Base-by-base conservation (phyloP, 2,329 filamentous ascomycete species). In the Apiospora arundinis region DNA sequence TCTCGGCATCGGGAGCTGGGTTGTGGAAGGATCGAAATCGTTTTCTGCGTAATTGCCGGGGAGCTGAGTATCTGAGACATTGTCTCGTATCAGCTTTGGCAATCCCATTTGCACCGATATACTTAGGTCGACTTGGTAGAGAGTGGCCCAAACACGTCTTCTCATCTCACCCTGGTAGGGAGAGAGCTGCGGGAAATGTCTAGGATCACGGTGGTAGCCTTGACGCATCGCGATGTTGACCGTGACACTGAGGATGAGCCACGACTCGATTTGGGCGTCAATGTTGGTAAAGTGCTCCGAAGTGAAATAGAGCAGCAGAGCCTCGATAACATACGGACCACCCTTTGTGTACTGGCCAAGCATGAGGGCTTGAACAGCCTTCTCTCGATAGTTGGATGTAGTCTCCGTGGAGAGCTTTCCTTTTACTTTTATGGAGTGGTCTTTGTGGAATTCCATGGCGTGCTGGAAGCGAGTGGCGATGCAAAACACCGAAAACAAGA, bases 401-500 rank as follows among this genome's bases (percentile, higher is more conserved):
- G 52, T 77, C 76, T 1, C 71, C 40, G 21, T n/a, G 52, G 1
- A 46, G 32, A 9, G 70, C 68, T 68, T 16, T 23, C 44, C n/a
- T 74, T 70, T 8, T 65, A 40, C 16, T 63, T 69, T n/a, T 69
- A 66, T 4, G 71, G 74, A 21, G 63, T 45, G 21, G 73, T 73
- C 21, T 68, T 63, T 23, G 73, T 71, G 25, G 71, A 70, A n/a
- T 72, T 69, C 68, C 8, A 70, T 66, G 4, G 69, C 52, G 32
- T 74, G 73, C 23, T 74, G 75, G 40, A 75, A 73, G 42, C 76
- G 75, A 7, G 76, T 74, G 1, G 84, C 80, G 9, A 86, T 77
- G 69, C 82, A 82, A 66, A 87, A 76, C 2, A 87, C 85, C 4
- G 79, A 80, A 74, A 83, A 87, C 0, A 87, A 73, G 1, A 86